Evolutionary conservation across 768 basidiomycete genomes (phyloP), one percentile per base, ranked within the genome.

Genomic region (Amanita exitialis): DNA sequence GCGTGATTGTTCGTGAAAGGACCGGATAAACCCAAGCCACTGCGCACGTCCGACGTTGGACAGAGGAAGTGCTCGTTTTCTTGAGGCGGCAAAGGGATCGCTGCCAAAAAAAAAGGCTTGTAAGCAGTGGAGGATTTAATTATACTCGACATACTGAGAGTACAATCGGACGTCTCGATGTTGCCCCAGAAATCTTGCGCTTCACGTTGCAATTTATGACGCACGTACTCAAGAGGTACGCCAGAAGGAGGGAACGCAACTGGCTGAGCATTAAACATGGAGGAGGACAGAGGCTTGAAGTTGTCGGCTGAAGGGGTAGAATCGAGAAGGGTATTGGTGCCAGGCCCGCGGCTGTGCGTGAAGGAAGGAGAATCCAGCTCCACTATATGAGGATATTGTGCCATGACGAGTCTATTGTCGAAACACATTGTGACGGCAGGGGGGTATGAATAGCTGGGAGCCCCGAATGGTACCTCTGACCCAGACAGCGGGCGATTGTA

Each of bases 81-180:
- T 34, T 9, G 25, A 25, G 28, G 41, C 30, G 49, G 42, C 7
- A 51, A 30, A 27, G 50, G 50, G 18, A 51, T 51, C 20, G 50
- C 50, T 51, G 21, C 2, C 25, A 21, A 34, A 15, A 21, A 34
- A 15, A 10, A 38, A 48, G 15, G 23, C 6, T 20, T 37, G 23
- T 48, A 7, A 36, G 28, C 18, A 34, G 32, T 34, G 16, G n/a
- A 8, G 21, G 21, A 13, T 4, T n/a, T 2, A 4, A 34, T 6
- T 12, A 10, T 15, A 28, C 20, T 32, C 44, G 12, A 65, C 77
- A 30, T 58, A 88, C 88, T 74, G 51, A 90, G 74, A 13, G 87
- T 87, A 64, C 86, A 90, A 64, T 90, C 84, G 7, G 86, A 78
- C 1, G 81, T 85, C 57, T 86, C 82, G 52, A 79, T 75, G 55